Percentiles rank a stretch among this genome's conserved stretches.
These are phyloP conservation scores for Lolium rigidum DNA, from an alignment of 176 grass and related monocot species.

Conservation along the genomic window DNA sequence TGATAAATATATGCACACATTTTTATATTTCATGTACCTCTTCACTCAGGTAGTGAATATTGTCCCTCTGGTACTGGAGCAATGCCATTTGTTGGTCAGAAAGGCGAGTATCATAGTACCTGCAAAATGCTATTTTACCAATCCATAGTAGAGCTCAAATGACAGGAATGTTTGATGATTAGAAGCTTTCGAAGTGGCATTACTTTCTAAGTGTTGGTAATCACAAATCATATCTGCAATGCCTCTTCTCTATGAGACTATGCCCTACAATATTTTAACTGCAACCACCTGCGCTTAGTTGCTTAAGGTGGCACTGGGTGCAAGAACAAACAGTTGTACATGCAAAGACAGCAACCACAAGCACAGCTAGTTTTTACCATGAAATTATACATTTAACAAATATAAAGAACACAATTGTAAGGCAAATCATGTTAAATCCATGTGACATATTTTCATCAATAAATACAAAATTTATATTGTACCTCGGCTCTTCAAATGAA, in stretches of 20 bases:
- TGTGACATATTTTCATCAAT: neutral
- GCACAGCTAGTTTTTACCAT: neutral
- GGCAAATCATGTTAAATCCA: neutral
- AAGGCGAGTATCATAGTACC: conserved; percentile 81
- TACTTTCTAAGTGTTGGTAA: neutral
- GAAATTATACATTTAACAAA: neutral
- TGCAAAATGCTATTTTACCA: conserved; percentile 35
- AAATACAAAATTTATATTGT: neutral
- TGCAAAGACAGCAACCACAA: neutral
- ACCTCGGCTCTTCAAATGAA: conserved; percentile 55
- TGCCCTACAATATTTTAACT: conserved; percentile 7
- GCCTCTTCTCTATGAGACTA: neutral
- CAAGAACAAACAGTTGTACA: neutral
- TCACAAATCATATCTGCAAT: neutral
- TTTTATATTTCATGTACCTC: conserved; percentile 61
- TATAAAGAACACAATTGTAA: neutral
- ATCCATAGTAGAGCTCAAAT: neutral
- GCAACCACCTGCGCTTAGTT: neutral
- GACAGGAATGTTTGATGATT: neutral
- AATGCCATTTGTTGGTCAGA: conserved; percentile 99
- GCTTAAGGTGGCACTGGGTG: neutral
- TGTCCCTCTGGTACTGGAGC: conserved; percentile 95
- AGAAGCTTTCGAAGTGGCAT: neutral
- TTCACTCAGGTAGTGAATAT: conserved; percentile 97
- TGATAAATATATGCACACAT: neutral